Evolutionary conservation across 2,329 filamentous ascomycete species (phyloP), one percentile per base, ranked within the genome.

Genomic region (Alternaria viburni): DNA sequence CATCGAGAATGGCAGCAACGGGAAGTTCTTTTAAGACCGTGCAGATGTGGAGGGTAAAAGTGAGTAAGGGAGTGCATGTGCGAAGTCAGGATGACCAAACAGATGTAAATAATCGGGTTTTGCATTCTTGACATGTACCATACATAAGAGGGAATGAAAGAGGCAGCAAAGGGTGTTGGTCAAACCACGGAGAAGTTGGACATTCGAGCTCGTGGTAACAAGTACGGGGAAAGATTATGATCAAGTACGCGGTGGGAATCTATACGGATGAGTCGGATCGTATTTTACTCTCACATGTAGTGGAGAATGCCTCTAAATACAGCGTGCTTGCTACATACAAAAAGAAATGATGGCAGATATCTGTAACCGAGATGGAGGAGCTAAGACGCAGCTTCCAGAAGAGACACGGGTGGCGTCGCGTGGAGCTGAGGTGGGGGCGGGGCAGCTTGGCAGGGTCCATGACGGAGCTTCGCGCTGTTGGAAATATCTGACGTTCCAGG

Each of bases 1-100:
- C 19, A 67, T 73, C n/a, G 68, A 72, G 47, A 43, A 64, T 19
- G 65, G 65, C 30, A 69, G 66, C 44, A 76, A 71, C 41, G 77
- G 77, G 2, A 74, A 66, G 54, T 79, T 79, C 67, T 79, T 79
- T 54, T 79, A 63, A 57, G 47, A 6, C 13, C 19, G n/a, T 11
- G 21, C 17, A 28, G 23, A 25, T 12, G 10, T 5, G 5, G 10
- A 44, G 25, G 11, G 10, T 15, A 6, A 28, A 23, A 25, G 44
- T 26, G 28, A 11, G 45, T 13, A 26, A 41, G 11, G 19, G 32
- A 36, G 23, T 32, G 28, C 10, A n/a, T n/a, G 10, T 54, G 32
- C n/a, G n/a, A 30, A 30, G 47, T 17, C 43, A 21, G 17, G 43
- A 21, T 19, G 17, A 45, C 36, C 44, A 21, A 47, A 47, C 19